phyloP scores from a whole-genome alignment of 2,329 filamentous ascomycete genomes.

The Fusarium xyrophilum region DNA sequence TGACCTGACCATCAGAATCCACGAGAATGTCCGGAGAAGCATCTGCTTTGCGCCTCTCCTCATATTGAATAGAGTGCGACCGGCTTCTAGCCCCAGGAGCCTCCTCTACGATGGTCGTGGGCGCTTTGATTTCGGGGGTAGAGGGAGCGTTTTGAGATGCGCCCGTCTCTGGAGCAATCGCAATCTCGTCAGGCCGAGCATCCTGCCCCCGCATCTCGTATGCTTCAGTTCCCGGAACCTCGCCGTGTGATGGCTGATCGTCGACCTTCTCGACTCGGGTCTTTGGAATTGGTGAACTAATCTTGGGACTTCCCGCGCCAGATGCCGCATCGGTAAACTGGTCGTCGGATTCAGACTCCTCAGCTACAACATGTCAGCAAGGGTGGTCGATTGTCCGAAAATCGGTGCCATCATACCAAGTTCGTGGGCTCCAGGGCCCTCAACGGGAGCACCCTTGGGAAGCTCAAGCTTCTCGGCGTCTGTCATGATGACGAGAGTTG shows the following conservation, averaged over 20 bases:
- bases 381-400: not conserved
- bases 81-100: slow-evolving; percentile 51
- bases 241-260: slow-evolving; percentile 59
- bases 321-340: slow-evolving; percentile 74
- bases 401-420: slow-evolving; percentile 52
- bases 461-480: slow-evolving; percentile 44
- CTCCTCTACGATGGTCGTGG: slow-evolving; percentile 63
- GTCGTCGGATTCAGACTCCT: slow-evolving; percentile 70
- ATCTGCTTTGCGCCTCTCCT: slow-evolving; percentile 58
- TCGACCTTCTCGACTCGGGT: slow-evolving; percentile 66
- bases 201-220: slow-evolving; percentile 63
- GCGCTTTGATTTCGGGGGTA: slow-evolving; percentile 45
- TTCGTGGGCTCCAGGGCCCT: slow-evolving; percentile 67
- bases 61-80: slow-evolving; percentile 53
- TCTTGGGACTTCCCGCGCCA: slow-evolving; percentile 52
- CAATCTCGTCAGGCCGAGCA: slow-evolving; percentile 67
- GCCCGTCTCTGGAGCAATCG: slow-evolving; percentile 49
- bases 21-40: slow-evolving; percentile 61
- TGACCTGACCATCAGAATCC: slow-evolving; percentile 53
- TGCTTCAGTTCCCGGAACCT: slow-evolving; percentile 67
- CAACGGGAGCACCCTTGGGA: slow-evolving; percentile 45
- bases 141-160: slow-evolving; percentile 35
- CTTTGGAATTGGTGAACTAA: slow-evolving; percentile 62
- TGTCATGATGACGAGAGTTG: slow-evolving; percentile 38
- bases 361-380: slow-evolving; percentile 47